phyloP scores from a whole-genome alignment of 2,329 filamentous ascomycete genomes.

The Xylariaceae sp. region DNA sequence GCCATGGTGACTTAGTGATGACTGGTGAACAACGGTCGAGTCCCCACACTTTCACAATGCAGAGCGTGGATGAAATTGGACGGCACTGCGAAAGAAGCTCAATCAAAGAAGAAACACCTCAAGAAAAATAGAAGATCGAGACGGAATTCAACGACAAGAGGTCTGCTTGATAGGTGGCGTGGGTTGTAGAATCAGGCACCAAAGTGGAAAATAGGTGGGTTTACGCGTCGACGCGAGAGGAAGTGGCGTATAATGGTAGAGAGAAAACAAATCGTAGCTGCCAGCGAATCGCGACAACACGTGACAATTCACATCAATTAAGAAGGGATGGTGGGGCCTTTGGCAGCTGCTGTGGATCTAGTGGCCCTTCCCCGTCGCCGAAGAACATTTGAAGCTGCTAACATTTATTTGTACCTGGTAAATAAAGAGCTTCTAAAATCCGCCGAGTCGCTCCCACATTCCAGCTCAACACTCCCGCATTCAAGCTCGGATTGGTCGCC shows the following conservation, averaged over 20 bases:
- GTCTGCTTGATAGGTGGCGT: background rate
- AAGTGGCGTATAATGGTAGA: slow-evolving; percentile 16
- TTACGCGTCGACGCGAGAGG: slow-evolving; percentile 23
- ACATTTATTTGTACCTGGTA: background rate
- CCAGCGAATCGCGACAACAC: slow-evolving; percentile 26
- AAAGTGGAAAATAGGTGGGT: background rate
- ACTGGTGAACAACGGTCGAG: too few species aligned
- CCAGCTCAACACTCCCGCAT: background rate
- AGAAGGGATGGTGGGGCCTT: background rate
- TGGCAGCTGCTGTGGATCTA: background rate
- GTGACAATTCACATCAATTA: slow-evolving; percentile 17
- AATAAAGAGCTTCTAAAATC: background rate
- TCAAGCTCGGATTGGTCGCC: background rate
- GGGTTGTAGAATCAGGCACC: background rate
- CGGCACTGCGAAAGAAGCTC: background rate
- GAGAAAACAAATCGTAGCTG: slow-evolving; percentile 20
- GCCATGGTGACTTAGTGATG: slow-evolving; percentile 43
- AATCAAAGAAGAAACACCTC: background rate
- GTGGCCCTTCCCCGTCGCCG: slow-evolving; percentile 6
- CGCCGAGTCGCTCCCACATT: background rate
- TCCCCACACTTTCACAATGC: too few species aligned
- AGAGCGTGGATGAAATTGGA: too few species aligned
- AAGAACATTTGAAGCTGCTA: slow-evolving; percentile 7
- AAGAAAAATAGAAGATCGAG: background rate
- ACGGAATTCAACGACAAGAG: background rate